Percentiles rank a stretch among this genome's conserved stretches.
phyloP scores from a whole-genome alignment of 305 asterid genomes.

The Solanum hybrid region DNA sequence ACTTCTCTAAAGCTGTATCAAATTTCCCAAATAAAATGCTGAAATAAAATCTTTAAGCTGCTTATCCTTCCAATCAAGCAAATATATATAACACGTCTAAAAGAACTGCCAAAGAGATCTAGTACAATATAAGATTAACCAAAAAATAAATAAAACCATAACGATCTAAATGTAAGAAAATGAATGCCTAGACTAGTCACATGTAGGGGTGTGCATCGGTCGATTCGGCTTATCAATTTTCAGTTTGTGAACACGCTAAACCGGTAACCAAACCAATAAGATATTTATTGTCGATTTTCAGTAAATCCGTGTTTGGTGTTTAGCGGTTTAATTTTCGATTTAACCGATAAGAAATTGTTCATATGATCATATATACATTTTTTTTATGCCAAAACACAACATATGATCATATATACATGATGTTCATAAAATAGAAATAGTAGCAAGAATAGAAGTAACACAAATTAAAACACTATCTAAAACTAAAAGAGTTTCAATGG shows the following conservation, averaged over 20 bases:
- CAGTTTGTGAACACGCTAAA: neutral
- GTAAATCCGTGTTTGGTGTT: neutral
- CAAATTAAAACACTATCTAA: neutral
- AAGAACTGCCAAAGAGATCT: neutral
- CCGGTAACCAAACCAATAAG: neutral
- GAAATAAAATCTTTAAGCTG: conserved; percentile 4
- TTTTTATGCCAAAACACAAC: neutral
- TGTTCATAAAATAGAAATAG: neutral
- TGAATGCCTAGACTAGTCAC: neutral
- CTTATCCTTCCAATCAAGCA: neutral
- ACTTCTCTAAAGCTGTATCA: neutral
- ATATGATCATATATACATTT: neutral
- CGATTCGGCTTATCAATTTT: neutral
- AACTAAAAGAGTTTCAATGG: neutral
- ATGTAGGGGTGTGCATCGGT: neutral
- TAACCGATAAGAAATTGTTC: neutral
- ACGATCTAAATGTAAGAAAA: neutral
- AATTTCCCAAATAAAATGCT: neutral
- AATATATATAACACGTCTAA: neutral
- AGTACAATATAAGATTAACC: neutral
- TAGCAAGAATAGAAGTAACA: neutral
- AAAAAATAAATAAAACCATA: neutral
- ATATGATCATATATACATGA: neutral
- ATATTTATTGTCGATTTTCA: neutral
- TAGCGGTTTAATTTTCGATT: neutral